Base-by-base conservation (phyloP, 805 yeast species). In the Ogataea wickerhamii region DNA sequence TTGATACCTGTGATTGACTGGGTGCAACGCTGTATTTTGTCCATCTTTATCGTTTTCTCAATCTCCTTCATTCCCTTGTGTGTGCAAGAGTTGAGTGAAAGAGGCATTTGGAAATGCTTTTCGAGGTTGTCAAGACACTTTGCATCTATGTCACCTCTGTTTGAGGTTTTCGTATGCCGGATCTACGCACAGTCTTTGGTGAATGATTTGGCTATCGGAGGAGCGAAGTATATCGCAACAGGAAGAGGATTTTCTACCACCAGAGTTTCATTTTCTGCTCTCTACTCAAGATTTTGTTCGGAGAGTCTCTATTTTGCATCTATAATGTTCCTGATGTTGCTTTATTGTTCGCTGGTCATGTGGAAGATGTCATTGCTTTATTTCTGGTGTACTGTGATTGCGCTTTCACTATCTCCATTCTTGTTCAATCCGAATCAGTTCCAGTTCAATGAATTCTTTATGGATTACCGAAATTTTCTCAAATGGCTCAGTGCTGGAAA, bases 201-300 rank as follows among this genome's bases (percentile, higher is more conserved):
- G 29, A 78, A 76, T 45, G 88, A 84, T 60, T 61, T 85, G 47
- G 65, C 83, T 10, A 69, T 82, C 43, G 93, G 94, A 36, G 93
- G 91, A 46, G 94, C 94, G 3, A 70, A 78, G 52, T 85, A 85
- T 62, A 81, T 84, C 52, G 80, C 89, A 2, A 85, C 93, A 1
- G 93, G 93, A 12, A 71, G 94, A 61, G 88, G 88, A 8, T 79
- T 85, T 57, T 87, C 94, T 2, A 85, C 89, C 3, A 69, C 78
- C 1, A 70, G 95, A 55, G 70, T 75, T 32, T 78, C 87, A 23
- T 82, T 83, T 53, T 63, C 77, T n/a, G 60, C 68, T 8, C 66
- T 86, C 32, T 85, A 79, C 51, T 66, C 87, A 7, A 70, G 88
- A 44, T 85, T 82, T 60, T 79, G 87, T 3, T 68, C 77, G 22